A percentile compares a stretch with the other conserved stretches of the same genome.
Evolutionary conservation across 331 rosid species (phyloP).

Genomic region (Malus hybrid): DNA sequence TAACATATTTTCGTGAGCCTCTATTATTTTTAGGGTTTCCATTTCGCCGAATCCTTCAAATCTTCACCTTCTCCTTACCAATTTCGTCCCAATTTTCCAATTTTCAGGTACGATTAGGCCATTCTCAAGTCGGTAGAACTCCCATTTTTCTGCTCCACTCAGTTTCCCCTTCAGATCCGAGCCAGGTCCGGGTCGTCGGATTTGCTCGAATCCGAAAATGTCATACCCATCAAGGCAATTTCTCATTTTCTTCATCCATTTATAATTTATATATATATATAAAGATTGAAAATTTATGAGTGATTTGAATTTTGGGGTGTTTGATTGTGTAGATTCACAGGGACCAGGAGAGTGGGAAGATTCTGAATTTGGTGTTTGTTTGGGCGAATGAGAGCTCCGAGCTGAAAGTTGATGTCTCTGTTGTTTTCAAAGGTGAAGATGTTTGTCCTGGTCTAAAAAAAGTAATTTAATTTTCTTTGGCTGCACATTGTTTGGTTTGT

Average conservation of each 20-base stretch:
- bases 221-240: slow-evolving; percentile 76
- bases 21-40: too few relatives aligned
- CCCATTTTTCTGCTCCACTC: slow-evolving; percentile 69
- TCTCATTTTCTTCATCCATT: background rate
- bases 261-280: too few relatives aligned
- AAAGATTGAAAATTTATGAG: background rate
- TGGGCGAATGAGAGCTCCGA: too few relatives aligned
- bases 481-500: too few relatives aligned
- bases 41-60: too few relatives aligned
- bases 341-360: slow-evolving; percentile 55
- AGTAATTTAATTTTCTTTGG: too few relatives aligned
- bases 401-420: too few relatives aligned
- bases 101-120: slow-evolving; percentile 13
- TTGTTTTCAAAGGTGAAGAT: too few relatives aligned
- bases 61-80: too few relatives aligned
- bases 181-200: slow-evolving; percentile 90
- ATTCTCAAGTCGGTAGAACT: slow-evolving; percentile 8
- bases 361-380: slow-evolving; percentile 10
- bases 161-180: slow-evolving; percentile 82
- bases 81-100: too few relatives aligned
- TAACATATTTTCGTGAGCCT: too few relatives aligned
- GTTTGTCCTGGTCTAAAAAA: too few relatives aligned
- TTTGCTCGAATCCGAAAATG: slow-evolving; percentile 64
- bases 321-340: slow-evolving; percentile 48
- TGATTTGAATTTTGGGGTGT: background rate